A percentile compares a stretch with the other conserved stretches of the same genome.
These are phyloP conservation scores for Tetrahymena malaccensis DNA, from an alignment of 73 alveolate genomes.

Conservation along the genomic window DNA sequence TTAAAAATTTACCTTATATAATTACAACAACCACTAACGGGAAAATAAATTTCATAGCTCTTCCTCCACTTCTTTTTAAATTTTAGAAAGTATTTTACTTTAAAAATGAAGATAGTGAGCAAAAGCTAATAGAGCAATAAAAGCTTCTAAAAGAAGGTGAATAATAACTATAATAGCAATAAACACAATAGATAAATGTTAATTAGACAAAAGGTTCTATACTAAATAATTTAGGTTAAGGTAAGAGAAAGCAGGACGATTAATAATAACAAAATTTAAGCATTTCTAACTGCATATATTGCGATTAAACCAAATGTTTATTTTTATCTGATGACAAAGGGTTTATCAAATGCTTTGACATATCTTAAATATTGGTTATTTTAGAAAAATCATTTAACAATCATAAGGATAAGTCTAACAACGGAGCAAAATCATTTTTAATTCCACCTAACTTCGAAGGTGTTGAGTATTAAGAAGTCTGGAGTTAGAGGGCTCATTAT, in stretches of 20 bases:
- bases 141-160: not conserved
- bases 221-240: not conserved
- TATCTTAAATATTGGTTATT: constrained; percentile 9
- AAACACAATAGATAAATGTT: not conserved
- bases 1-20: constrained; percentile 12
- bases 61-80: constrained; percentile 33
- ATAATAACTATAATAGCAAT: not conserved
- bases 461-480: constrained; percentile 5
- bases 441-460: constrained; percentile 19
- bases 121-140: not conserved
- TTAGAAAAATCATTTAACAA: not conserved
- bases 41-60: constrained; percentile 14
- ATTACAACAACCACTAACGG: constrained; percentile 24
- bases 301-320: constrained; percentile 3
- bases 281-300: constrained; percentile 14
- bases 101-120: constrained; percentile 31
- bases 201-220: not conserved
- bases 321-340: constrained; percentile 37
- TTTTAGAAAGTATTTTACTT: constrained; percentile 20
- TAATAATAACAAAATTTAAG: constrained; percentile 5
- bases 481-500: constrained; percentile 24
- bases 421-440: constrained; percentile 15
- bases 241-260: not conserved
- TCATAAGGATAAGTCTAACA: constrained; percentile 10
- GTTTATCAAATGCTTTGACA: constrained; percentile 25